Evolutionary conservation across 768 basidiomycete genomes (phyloP), one percentile per base, ranked within the genome.

Genomic region (Suillus weaverae): DNA sequence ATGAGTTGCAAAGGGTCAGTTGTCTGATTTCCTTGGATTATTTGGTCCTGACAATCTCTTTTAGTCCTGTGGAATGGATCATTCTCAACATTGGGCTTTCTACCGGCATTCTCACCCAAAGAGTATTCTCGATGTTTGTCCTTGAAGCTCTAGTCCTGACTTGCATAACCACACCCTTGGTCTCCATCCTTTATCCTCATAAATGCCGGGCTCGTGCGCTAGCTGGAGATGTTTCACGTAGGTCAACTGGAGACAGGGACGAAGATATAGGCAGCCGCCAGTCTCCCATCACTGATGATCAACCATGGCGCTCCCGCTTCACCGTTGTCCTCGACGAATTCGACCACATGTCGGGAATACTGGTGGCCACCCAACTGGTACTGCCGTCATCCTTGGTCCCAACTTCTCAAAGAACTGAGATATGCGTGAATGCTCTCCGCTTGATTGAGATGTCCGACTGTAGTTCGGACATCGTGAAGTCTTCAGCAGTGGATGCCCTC

Each of bases 1-100:
- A 98, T 99, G 96, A 90, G 87, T 73, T 97, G 95, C 73, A 96
- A 99, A 83, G 95, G 95, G 91, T 91, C 63, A 43, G 82, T 90
- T 66, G 56, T 50, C 55, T 14, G 8, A 38, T 41, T 84, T 9
- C 43, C 60, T 54, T 0, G 41, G 0, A 43, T 8, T 64, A 36
- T 35, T 56, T 65, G 20, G 35, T 13, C 22, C 2, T 64, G 33
- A 61, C 68, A 70, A 14, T 50, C 14, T 50, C 26, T 20, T 30
- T 6, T 16, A 92, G 91, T 48, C 83, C 97, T 5, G 94, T 98
- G 10, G 96, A 97, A 71, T 81, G 98, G 51, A 97, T 99, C 71
- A 95, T 99, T 14, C 89, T 99, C 67, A 99, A 98, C 69, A 94
- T 98, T 68, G 96, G 97, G 1, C 79, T 97, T 16, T 80, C 83